Evolutionary conservation across 441 rosid species (phyloP).

Genomic region (Gossypium trilobum): DNA sequence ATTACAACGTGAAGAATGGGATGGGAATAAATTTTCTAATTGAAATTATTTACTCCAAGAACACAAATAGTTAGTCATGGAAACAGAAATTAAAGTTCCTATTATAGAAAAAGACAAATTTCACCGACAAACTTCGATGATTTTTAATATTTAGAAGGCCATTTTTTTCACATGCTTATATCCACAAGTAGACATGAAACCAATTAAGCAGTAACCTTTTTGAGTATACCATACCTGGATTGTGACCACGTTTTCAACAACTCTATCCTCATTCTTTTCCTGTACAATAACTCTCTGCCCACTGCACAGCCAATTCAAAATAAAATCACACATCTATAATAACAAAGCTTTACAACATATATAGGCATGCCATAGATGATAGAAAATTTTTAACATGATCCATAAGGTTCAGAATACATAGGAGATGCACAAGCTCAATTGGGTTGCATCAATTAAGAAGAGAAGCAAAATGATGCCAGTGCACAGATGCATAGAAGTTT

Average conservation of each 20-base stretch:
- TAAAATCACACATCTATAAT: neutral
- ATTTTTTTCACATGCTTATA: neutral
- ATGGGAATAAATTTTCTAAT: neutral
- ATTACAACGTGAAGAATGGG: neutral
- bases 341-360: neutral
- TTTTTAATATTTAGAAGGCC: neutral
- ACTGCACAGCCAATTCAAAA: slow-evolving; percentile 32
- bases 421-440: neutral
- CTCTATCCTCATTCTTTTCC: slow-evolving; percentile 39
- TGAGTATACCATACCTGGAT: slow-evolving; percentile 44
- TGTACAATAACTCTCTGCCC: slow-evolving; percentile 70
- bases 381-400: neutral
- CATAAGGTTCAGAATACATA: neutral
- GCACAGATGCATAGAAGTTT: neutral
- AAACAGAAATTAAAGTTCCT: neutral
- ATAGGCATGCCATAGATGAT: slow-evolving; percentile 1
- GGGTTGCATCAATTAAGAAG: neutral
- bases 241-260: slow-evolving; percentile 49
- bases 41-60: slow-evolving; percentile 1
- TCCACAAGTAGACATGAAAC: neutral
- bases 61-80: neutral
- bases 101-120: neutral
- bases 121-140: neutral
- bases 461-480: neutral
- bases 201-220: neutral